Conservation (phyloP, 305 asterid species). For the Withania somnifera region DNA sequence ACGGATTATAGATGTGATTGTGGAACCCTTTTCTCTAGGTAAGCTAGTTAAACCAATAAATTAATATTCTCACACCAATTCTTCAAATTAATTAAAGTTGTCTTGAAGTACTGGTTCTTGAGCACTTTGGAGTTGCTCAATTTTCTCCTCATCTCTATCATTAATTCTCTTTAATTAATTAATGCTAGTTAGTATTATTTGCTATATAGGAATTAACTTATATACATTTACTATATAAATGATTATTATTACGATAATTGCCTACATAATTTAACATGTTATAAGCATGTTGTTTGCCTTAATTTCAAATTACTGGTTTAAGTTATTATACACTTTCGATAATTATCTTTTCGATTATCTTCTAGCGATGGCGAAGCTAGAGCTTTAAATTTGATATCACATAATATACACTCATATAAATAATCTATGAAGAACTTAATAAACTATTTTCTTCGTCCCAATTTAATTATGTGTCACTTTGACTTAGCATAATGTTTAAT, state of each 20-base stretch:
- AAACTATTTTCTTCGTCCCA: neutral
- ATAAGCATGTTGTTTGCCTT: neutral
- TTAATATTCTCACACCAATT: neutral
- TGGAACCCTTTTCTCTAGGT: conserved; percentile 71
- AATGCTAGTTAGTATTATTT: neutral
- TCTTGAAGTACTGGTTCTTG: neutral
- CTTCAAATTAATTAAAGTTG: neutral
- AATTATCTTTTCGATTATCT: too few relatives aligned
- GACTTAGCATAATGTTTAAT: too few relatives aligned
- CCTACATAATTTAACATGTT: neutral
- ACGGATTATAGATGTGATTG: conserved; percentile 74
- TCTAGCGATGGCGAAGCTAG: too few relatives aligned
- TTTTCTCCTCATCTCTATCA: neutral
- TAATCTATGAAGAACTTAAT: neutral
- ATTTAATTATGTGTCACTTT: neutral
- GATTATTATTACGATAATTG: neutral
- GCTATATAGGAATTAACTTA: neutral
- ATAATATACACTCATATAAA: neutral
- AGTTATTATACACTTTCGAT: neutral
- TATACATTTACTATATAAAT: neutral
- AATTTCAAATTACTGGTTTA: neutral
- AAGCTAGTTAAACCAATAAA: neutral
- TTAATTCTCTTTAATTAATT: neutral
- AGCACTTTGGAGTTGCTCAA: neutral
- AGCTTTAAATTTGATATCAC: neutral